Percentiles rank a stretch among this genome's conserved stretches.
phyloP scores from a whole-genome alignment of 768 basidiomycete species.

The Pleurotus cornucopiae region DNA sequence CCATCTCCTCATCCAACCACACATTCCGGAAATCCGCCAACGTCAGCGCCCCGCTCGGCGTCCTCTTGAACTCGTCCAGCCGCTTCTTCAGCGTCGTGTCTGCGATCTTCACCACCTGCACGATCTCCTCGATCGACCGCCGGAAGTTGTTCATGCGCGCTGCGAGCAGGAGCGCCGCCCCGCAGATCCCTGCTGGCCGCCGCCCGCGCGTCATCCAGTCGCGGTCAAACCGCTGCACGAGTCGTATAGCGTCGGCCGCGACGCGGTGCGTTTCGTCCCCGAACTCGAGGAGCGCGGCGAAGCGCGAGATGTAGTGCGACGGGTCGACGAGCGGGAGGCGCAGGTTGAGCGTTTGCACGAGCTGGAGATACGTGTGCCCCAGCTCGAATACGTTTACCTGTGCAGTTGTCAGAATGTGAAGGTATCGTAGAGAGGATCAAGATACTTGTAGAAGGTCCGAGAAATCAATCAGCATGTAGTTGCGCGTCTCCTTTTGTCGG shows the following conservation, averaged over 20 bases:
- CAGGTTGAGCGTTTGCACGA: constrained; percentile 83
- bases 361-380: constrained; percentile 92
- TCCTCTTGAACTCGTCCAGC: constrained; percentile 90
- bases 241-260: constrained; percentile 88
- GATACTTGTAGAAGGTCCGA: constrained; percentile 87
- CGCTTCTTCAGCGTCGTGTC: constrained; percentile 92
- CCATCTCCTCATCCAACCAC: constrained; percentile 89
- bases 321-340: constrained; percentile 90
- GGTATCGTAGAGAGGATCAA: not conserved
- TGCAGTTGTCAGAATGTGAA: not conserved
- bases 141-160: constrained; percentile 99
- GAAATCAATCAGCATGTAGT: constrained; percentile 98
- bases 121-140: constrained; percentile 89
- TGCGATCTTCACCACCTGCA: constrained; percentile 99
- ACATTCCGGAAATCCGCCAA: constrained; percentile 86
- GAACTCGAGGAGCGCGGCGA: constrained; percentile 91
- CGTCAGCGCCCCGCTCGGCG: constrained; percentile 80
- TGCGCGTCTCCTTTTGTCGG: constrained; percentile 83
- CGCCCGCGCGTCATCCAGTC: constrained; percentile 98
- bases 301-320: constrained; percentile 94
- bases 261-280: constrained; percentile 92
- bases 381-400: constrained; percentile 98
- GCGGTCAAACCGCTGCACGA: constrained; percentile 88
- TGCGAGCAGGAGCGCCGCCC: constrained; percentile 90
- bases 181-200: constrained; percentile 95